phyloP scores from a whole-genome alignment of 495 filamentous ascomycete genomes.

The Penicillium dipodomyicola region DNA sequence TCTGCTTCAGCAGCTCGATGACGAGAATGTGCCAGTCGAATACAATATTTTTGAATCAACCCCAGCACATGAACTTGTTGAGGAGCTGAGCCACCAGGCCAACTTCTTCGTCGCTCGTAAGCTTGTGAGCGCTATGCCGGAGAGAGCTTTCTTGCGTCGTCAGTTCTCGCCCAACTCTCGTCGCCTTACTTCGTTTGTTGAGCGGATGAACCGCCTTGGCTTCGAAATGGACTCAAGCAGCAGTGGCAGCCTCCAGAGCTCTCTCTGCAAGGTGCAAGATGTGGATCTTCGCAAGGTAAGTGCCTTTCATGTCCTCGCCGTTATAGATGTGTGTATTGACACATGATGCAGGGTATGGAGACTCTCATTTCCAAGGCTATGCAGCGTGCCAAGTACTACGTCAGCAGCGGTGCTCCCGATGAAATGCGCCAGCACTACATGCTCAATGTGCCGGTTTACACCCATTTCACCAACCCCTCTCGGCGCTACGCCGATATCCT shows the following conservation, averaged over 20 bases:
- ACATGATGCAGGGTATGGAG: constrained; percentile 73
- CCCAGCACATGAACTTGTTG: constrained; percentile 85
- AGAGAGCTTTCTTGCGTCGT: constrained; percentile 88
- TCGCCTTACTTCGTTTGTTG: constrained; percentile 83
- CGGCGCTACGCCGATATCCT: constrained; percentile 93
- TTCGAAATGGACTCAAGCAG: constrained; percentile 84
- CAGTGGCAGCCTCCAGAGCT: constrained; percentile 88
- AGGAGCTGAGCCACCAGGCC: constrained; percentile 88
- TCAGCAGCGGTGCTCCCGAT: constrained; percentile 68
- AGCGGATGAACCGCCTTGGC: constrained; percentile 88
- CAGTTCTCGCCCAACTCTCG: constrained; percentile 82
- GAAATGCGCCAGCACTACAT: constrained; percentile 84
- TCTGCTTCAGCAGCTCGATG: constrained; percentile 89
- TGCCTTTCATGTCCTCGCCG: neutral
- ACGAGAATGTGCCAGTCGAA: constrained; percentile 95
- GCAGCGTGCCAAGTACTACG: constrained; percentile 93
- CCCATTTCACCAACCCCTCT: constrained; percentile 94
- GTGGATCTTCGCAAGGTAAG: constrained; percentile 75
- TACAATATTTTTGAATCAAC: constrained; percentile 93
- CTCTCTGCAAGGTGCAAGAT: constrained; percentile 87
- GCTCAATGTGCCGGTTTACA: constrained; percentile 89
- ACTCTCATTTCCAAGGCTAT: constrained; percentile 90
- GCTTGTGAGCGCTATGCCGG: constrained; percentile 72
- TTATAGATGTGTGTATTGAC: constrained; percentile 4
- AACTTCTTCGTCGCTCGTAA: constrained; percentile 88